A percentile compares a stretch with the other conserved stretches of the same genome.
phyloP scores from a whole-genome alignment of 257 asterid species.

The Linderniella brevidens region DNA sequence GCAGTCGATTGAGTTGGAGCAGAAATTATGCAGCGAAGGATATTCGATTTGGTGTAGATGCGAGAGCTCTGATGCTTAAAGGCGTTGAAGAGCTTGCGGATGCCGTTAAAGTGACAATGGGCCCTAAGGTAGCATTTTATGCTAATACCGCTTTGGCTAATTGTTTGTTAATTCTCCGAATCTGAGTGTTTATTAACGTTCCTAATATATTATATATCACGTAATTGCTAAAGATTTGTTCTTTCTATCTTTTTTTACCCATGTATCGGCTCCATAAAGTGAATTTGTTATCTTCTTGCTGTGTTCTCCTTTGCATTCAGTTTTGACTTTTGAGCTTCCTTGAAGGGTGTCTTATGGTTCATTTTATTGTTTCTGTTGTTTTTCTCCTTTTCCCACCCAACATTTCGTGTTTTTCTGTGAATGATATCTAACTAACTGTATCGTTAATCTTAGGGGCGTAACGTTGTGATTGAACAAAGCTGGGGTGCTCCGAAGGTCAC shows the following conservation, averaged over 20 bases:
- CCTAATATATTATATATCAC: too few relatives aligned
- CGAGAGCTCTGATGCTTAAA: constrained; percentile 78
- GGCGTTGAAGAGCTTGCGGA: constrained; percentile 96
- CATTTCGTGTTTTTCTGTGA: not conserved
- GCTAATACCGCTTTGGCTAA: not conserved
- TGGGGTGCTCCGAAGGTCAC: constrained; percentile 99
- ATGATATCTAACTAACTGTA: not conserved
- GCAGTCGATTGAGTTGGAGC: constrained; percentile 43
- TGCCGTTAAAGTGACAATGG: constrained; percentile 91
- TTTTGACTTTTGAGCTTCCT: too few relatives aligned
- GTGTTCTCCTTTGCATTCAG: too few relatives aligned
- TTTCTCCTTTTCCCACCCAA: too few relatives aligned
- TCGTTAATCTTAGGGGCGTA: constrained; percentile 52
- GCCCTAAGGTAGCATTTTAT: constrained; percentile 53
- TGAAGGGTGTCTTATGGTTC: too few relatives aligned
- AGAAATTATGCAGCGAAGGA: constrained; percentile 91
- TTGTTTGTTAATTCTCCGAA: too few relatives aligned
- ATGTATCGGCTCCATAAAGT: too few relatives aligned
- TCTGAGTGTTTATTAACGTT: too few relatives aligned
- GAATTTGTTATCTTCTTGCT: too few relatives aligned
- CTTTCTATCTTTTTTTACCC: too few relatives aligned
- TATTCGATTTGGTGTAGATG: constrained; percentile 78
- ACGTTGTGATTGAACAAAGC: constrained; percentile 92
- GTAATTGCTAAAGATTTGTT: too few relatives aligned
- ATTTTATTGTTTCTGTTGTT: too few relatives aligned